phyloP scores from a whole-genome alignment of 2,329 filamentous ascomycete genomes.

The Grosmannia clavigera region DNA sequence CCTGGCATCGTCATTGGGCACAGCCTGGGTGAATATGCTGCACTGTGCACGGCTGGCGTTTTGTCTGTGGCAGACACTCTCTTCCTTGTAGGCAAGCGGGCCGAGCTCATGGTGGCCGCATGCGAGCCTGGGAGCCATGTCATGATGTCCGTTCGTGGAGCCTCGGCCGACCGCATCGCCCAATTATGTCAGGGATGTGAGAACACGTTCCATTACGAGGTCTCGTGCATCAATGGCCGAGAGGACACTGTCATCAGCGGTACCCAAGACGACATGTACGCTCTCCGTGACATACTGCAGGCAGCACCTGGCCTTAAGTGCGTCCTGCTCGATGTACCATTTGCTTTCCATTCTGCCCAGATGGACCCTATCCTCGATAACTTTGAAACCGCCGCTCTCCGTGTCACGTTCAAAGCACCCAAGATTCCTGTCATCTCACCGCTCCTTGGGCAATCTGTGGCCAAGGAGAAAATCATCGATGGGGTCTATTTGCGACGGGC shows the following conservation, averaged over 20 bases:
- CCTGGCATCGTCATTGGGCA: constrained; percentile 35
- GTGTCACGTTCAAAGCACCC: neutral
- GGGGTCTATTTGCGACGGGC: neutral
- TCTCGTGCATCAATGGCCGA: constrained; percentile 53
- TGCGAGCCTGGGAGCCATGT: constrained; percentile 29
- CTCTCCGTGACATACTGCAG: neutral
- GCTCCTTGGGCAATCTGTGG: neutral
- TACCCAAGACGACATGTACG: neutral
- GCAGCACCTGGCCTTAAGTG: neutral
- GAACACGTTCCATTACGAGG: constrained; percentile 18
- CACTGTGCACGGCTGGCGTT: constrained; percentile 49
- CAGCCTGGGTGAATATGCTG: constrained; percentile 51
- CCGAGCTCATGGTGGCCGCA: constrained; percentile 39
- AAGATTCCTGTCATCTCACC: neutral
- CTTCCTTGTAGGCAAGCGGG: constrained; percentile 48
- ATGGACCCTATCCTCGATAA: neutral
- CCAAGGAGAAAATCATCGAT: neutral
- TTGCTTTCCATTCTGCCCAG: neutral
- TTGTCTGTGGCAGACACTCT: constrained; percentile 50
- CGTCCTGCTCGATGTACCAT: neutral
- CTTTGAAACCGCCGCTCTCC: neutral
- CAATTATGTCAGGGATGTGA: no score
- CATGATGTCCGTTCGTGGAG: constrained; percentile 22
- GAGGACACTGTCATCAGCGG: constrained; percentile 50
- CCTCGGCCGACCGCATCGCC: neutral